Evolutionary conservation across 2,329 filamentous ascomycete species (phyloP).

Genomic region (Corynespora cassiicola): DNA sequence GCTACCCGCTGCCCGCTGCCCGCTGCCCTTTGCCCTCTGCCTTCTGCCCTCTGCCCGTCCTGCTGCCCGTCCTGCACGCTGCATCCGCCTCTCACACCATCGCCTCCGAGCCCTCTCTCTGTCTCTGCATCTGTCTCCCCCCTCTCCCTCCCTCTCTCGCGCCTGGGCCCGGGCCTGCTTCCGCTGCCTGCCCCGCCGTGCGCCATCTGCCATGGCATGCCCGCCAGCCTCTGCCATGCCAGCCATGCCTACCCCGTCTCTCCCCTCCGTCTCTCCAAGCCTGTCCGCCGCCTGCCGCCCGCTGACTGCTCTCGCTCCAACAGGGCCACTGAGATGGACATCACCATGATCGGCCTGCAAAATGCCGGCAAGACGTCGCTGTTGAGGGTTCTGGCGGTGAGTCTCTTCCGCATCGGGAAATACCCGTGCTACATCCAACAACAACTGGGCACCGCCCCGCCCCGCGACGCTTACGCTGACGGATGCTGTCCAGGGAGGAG

Average conservation of each 20-base stretch:
- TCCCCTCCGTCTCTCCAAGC: conserved; percentile 24
- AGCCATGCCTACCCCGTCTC: conserved; percentile 10
- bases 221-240: conserved; percentile 8
- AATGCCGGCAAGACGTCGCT: conserved; percentile 98
- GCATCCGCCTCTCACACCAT: not conserved
- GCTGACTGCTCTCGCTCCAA: conserved; percentile 16
- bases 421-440: conserved; percentile 32
- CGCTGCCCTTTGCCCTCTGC: too few species aligned
- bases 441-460: too few species aligned
- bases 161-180: too few species aligned
- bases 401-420: conserved; percentile 52
- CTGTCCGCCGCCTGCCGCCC: conserved; percentile 17
- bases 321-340: conserved; percentile 99
- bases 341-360: conserved; percentile 97
- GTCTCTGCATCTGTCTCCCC: conserved; percentile 11
- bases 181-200: conserved; percentile 25
- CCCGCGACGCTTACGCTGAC: conserved; percentile 31
- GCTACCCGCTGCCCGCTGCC: too few species aligned
- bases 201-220: conserved; percentile 35
- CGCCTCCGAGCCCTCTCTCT: too few species aligned
- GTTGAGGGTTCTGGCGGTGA: conserved; percentile 91
- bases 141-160: too few species aligned
- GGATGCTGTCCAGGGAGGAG: conserved; percentile 74
- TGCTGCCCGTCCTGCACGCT: not conserved
- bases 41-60: too few species aligned